Percentiles rank a stretch among this genome's conserved stretches.
These are phyloP conservation scores for Arachnomyces sp. DNA, from an alignment of 2,329 filamentous ascomycete genomes.

Conservation along the genomic window DNA sequence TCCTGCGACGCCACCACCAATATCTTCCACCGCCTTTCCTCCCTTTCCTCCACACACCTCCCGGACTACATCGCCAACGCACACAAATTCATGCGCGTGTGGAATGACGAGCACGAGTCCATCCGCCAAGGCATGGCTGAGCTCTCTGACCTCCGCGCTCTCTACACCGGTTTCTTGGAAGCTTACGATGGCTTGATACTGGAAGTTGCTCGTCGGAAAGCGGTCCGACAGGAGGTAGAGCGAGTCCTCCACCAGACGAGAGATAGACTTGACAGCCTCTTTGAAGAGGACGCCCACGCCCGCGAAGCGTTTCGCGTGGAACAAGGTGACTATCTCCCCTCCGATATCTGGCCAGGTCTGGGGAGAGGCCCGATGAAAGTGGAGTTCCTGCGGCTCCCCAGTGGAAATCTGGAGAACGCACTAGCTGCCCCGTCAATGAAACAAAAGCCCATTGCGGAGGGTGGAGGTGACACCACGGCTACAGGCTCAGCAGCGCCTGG, in stretches of 20 bases:
- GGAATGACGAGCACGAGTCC: conserved; percentile 64
- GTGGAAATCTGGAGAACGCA: conserved; percentile 22
- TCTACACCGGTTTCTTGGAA: conserved; percentile 78
- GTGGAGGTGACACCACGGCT: conserved; percentile 8
- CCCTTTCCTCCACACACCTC: conserved; percentile 55
- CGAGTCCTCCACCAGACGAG: conserved; percentile 69
- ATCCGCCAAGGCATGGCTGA: conserved; percentile 64
- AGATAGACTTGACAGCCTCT: conserved; percentile 65
- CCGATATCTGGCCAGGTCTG: conserved; percentile 78
- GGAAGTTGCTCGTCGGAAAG: conserved; percentile 68
- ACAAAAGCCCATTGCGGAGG: conserved; percentile 4
- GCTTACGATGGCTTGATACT: conserved; percentile 79
- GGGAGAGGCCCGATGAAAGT: conserved; percentile 47
- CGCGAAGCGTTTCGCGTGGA: conserved; percentile 72
- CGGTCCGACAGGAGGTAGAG: conserved; percentile 64
- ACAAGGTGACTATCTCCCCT: conserved; percentile 77
- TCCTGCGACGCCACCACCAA: conserved; percentile 52
- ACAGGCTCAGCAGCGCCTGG: conserved; percentile 2
- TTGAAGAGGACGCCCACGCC: conserved; percentile 62
- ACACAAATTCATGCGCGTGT: conserved; percentile 45
- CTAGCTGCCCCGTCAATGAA: conserved; percentile 9
- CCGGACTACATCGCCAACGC: conserved; percentile 43
- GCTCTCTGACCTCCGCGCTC: conserved; percentile 66
- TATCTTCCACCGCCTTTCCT: conserved; percentile 59
- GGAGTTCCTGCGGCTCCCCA: conserved; percentile 29